Evolutionary conservation across 352 stramenopile genomes (phyloP).

Genomic region (Globisporangium spinosum): DNA sequence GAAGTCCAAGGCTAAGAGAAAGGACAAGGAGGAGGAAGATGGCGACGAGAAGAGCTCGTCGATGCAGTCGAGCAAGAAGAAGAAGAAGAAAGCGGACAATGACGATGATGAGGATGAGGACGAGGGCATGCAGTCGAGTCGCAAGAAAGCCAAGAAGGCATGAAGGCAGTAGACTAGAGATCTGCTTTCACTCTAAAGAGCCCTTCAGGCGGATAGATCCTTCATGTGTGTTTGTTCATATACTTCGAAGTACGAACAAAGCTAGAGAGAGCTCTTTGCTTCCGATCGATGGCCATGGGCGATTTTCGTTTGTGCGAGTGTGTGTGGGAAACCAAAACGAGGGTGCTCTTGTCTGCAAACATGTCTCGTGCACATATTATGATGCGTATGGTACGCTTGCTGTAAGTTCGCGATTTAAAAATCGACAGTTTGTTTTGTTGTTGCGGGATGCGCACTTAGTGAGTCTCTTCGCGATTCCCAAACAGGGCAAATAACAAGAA

Average conservation of each 20-base stretch:
- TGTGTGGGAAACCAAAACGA: no score
- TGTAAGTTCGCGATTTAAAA: neutral
- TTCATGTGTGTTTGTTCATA: neutral
- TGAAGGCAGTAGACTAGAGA: constrained; percentile 3
- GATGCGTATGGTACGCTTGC: neutral
- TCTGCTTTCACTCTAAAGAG: neutral
- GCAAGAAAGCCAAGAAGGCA: constrained; percentile 27
- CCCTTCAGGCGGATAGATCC: neutral
- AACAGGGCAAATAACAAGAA: neutral
- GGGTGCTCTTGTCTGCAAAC: no score
- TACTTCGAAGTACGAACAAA: neutral
- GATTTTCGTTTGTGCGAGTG: no score
- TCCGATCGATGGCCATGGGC: no score
- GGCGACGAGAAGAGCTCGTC: constrained; percentile 10
- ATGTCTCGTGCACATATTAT: neutral
- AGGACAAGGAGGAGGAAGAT: constrained; percentile 13
- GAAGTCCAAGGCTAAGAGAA: constrained; percentile 23
- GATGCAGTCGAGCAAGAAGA: constrained; percentile 26
- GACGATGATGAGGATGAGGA: neutral
- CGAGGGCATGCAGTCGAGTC: constrained; percentile 9
- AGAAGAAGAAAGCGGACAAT: constrained; percentile 33
- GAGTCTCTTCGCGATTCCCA: neutral
- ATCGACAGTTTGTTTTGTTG: neutral
- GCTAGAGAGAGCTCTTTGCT: no score
- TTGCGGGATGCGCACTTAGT: neutral